Percentiles rank a stretch among this genome's conserved stretches.
These are phyloP conservation scores for Phaffomyces antillensis DNA, from an alignment of 805 yeast genomes.

Conservation along the genomic window DNA sequence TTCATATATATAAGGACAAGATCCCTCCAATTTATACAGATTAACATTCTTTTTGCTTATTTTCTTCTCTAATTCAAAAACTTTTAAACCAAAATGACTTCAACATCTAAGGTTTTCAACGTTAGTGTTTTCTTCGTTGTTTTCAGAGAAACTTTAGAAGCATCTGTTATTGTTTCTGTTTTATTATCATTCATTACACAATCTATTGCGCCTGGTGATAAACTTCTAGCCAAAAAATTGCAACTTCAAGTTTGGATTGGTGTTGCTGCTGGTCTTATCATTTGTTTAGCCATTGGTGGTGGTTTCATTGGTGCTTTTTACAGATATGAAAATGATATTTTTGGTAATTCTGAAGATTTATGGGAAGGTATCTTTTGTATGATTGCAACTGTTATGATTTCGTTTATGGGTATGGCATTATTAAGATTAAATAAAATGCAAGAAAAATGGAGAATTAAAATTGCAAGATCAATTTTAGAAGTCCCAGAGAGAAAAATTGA, in stretches of 20 bases:
- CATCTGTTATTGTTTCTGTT: slow-evolving; percentile 85
- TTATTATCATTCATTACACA: slow-evolving; percentile 87
- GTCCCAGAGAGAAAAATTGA: slow-evolving; percentile 43
- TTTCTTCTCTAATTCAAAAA: background rate
- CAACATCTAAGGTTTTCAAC: slow-evolving; percentile 20
- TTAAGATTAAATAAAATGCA: slow-evolving; percentile 93
- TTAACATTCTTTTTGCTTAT: too few species aligned
- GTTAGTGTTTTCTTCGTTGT: slow-evolving; percentile 76
- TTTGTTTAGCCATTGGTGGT: slow-evolving; percentile 82
- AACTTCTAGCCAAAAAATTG: slow-evolving; percentile 50
- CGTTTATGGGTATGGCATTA: slow-evolving; percentile 95
- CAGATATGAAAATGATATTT: slow-evolving; percentile 70
- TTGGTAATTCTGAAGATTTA: slow-evolving; percentile 81
- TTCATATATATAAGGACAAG: too few species aligned
- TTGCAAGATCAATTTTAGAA: slow-evolving; percentile 75
- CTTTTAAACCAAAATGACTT: background rate
- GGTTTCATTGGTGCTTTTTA: slow-evolving; percentile 94
- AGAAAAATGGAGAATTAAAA: slow-evolving; percentile 93
- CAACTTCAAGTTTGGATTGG: slow-evolving; percentile 87
- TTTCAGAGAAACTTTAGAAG: slow-evolving; percentile 91
- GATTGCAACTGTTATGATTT: slow-evolving; percentile 82
- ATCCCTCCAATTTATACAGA: too few species aligned
- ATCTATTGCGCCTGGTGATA: slow-evolving; percentile 57
- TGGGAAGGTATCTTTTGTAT: slow-evolving; percentile 97
- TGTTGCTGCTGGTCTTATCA: slow-evolving; percentile 57